These are phyloP conservation scores for Erodium texanum DNA, from an alignment of 441 rosid species.

Conservation along the genomic window DNA sequence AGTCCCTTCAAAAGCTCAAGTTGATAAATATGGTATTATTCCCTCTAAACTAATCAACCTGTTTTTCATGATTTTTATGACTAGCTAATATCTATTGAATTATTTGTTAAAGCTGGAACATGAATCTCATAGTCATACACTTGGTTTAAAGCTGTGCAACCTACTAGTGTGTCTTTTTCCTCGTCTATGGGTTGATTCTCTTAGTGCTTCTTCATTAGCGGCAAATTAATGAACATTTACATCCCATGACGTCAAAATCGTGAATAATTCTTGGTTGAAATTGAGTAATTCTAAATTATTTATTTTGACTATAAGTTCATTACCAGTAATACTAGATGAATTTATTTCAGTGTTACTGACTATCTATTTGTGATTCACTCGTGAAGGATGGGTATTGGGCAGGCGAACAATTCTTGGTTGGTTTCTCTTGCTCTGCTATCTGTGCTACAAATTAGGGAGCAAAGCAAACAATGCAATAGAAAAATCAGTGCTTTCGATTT, in stretches of 20 bases:
- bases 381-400: background rate
- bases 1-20: no score
- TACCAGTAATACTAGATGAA: background rate
- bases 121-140: no score
- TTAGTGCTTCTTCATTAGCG: no score
- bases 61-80: no score
- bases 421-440: background rate
- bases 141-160: no score
- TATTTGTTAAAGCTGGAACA: no score
- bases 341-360: background rate
- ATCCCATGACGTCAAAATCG: background rate
- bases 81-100: no score
- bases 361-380: background rate
- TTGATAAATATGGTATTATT: no score
- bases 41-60: no score
- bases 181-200: no score
- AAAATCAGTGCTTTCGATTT: background rate
- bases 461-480: background rate
- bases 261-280: background rate
- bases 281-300: background rate
- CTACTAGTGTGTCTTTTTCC: no score
- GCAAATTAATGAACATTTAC: background rate
- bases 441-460: background rate
- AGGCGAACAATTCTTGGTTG: background rate
- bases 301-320: background rate